These are phyloP conservation scores for Pilaira anomala DNA, from an alignment of 192 early-diverging fungal species.

Conservation along the genomic window DNA sequence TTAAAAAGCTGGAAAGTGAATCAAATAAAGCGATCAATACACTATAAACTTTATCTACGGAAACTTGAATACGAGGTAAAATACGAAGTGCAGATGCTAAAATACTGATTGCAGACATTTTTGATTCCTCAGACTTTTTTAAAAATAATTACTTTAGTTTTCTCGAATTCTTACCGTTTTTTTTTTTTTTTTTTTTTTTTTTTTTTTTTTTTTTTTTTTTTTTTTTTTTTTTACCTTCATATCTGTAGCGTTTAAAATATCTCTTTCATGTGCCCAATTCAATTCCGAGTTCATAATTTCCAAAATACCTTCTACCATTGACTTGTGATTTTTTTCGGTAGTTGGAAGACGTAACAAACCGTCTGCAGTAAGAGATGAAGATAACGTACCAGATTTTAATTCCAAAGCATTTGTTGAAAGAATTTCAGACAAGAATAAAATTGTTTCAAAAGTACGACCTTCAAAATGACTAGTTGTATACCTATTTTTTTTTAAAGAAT, in stretches of 20 bases:
- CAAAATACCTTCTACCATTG: conserved; percentile 40
- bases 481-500: conserved; percentile 30
- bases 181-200: conserved; percentile 9
- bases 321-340: conserved; percentile 21
- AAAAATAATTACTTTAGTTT: conserved; percentile 3
- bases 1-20: conserved; percentile 23
- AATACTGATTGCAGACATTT: conserved; percentile 37
- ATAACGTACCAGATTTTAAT: conserved; percentile 41
- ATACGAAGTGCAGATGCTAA: conserved; percentile 43
- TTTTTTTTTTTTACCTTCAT: conserved; percentile 32
- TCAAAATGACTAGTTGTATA: conserved; percentile 43
- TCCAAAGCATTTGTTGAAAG: conserved; percentile 36
- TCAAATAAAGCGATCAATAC: conserved; percentile 33
- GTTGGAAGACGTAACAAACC: conserved; percentile 48
- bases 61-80: conserved; percentile 39
- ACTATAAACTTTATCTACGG: conserved; percentile 25
- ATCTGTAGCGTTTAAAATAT: conserved; percentile 36
- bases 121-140: conserved; percentile 1
- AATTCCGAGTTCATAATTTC: conserved; percentile 30
- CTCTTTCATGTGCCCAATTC: conserved; percentile 51
- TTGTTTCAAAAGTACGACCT: conserved; percentile 35
- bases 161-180: background rate
- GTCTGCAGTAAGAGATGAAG: conserved; percentile 44
- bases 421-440: conserved; percentile 48
- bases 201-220: background rate